These are phyloP conservation scores for Pleurotus tuber-regium DNA, from an alignment of 768 basidiomycete genomes.

Conservation along the genomic window DNA sequence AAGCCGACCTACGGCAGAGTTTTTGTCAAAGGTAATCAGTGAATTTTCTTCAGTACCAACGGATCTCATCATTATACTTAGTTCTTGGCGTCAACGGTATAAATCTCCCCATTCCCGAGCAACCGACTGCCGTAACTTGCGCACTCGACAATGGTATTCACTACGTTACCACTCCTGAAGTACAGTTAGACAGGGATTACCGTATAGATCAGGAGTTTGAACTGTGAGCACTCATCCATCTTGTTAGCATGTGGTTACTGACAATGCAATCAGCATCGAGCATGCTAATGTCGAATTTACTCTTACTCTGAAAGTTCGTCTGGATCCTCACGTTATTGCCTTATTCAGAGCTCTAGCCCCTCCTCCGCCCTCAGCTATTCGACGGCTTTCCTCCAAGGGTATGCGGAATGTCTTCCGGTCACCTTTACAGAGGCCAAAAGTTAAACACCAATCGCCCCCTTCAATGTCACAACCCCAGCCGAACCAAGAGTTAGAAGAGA, in stretches of 20 bases:
- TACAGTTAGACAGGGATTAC: constrained; percentile 50
- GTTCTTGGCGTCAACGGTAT: constrained; percentile 76
- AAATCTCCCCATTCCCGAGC: constrained; percentile 73
- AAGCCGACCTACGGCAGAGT: constrained; percentile 91
- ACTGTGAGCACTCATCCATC: constrained; percentile 50
- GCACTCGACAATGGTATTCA: constrained; percentile 97
- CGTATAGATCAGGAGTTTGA: constrained; percentile 89
- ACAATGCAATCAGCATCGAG: constrained; percentile 58
- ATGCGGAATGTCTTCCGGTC: constrained; percentile 76
- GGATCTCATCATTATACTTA: constrained; percentile 26
- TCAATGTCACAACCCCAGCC: constrained; percentile 35
- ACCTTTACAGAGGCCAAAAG: constrained; percentile 66
- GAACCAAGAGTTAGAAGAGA: constrained; percentile 55
- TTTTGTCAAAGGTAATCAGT: constrained; percentile 95
- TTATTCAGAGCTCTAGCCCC: constrained; percentile 63
- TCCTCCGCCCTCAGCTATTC: constrained; percentile 36
- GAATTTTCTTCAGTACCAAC: constrained; percentile 18
- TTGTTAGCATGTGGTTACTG: not conserved
- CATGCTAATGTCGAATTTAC: constrained; percentile 96
- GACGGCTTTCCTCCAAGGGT: constrained; percentile 52
- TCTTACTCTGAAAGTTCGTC: constrained; percentile 80
- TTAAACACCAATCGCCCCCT: constrained; percentile 38
- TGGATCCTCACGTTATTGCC: constrained; percentile 79
- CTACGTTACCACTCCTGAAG: constrained; percentile 87
- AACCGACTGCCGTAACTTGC: constrained; percentile 73